Conservation (phyloP, 768 basidiomycete genomes). For the Russula ochroleuca region DNA sequence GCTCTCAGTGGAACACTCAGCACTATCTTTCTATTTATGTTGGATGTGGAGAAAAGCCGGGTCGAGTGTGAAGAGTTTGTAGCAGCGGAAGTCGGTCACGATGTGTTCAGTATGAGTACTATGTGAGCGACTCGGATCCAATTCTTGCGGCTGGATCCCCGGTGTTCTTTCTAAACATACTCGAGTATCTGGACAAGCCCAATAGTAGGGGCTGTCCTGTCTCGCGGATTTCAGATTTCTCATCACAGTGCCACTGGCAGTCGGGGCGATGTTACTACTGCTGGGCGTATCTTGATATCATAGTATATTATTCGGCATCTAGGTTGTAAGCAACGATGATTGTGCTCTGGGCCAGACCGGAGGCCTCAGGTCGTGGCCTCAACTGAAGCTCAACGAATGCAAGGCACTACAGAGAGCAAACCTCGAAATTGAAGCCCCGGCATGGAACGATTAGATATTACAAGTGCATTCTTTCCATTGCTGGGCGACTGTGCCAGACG, state of each 20-base stretch:
- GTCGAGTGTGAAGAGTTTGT: conserved; percentile 61
- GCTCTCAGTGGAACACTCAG: conserved; percentile 46
- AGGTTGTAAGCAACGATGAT: neutral
- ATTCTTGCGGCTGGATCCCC: neutral
- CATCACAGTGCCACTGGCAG: no score
- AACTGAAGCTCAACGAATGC: no score
- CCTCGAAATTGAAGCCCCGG: no score
- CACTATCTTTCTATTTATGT: conserved; percentile 55
- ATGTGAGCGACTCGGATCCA: neutral
- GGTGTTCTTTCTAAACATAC: neutral
- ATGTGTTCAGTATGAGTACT: conserved; percentile 35
- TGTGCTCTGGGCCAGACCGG: no score
- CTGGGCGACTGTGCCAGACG: no score
- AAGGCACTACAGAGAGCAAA: no score
- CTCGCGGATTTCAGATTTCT: neutral
- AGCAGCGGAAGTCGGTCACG: conserved; percentile 45
- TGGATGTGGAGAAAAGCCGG: conserved; percentile 62
- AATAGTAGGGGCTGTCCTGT: neutral
- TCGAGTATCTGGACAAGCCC: neutral
- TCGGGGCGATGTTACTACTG: neutral
- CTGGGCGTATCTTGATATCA: neutral
- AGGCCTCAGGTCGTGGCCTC: no score
- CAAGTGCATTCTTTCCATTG: no score
- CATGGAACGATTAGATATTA: no score
- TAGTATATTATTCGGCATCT: neutral